These are phyloP conservation scores for Taphrina communis DNA, from an alignment of 1,139 yeast genomes.

Conservation along the genomic window DNA sequence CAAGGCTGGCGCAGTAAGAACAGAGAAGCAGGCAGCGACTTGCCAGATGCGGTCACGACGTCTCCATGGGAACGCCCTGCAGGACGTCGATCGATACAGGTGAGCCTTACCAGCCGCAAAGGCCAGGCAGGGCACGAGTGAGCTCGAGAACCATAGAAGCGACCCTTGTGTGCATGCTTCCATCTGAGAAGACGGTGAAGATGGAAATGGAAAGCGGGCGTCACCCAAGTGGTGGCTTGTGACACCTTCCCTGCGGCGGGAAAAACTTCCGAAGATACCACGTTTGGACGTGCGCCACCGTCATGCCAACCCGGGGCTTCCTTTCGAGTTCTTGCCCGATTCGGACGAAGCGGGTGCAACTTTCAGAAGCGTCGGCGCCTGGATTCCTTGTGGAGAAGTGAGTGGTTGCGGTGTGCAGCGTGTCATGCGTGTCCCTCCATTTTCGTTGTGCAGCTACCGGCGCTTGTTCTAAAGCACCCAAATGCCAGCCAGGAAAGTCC, in stretches of 20 bases:
- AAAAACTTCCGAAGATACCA: conserved; percentile 5
- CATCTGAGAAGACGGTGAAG: too few relatives aligned
- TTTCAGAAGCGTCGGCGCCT: not conserved
- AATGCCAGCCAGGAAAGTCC: not conserved
- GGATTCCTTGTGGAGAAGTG: not conserved
- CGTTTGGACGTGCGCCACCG: conserved; percentile 15
- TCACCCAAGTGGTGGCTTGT: not conserved
- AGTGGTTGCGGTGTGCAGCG: not conserved
- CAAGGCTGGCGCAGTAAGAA: conserved; percentile 6
- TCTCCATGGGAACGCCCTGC: conserved; percentile 1
- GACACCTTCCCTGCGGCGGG: not conserved
- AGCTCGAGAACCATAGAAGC: too few relatives aligned
- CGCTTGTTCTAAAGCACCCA: not conserved
- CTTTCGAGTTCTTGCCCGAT: not conserved
- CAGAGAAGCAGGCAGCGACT: not conserved
- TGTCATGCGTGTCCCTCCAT: conserved; percentile 1
- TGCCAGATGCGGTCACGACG: conserved; percentile 15
- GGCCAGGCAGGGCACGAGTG: too few relatives aligned
- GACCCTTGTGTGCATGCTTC: too few relatives aligned
- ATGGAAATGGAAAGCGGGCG: not conserved
- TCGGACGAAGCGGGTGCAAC: too few relatives aligned
- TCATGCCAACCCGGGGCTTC: conserved; percentile 4
- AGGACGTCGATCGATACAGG: conserved; percentile 7
- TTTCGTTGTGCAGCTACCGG: not conserved
- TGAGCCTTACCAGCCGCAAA: too few relatives aligned